These are phyloP conservation scores for Adenanthera pavonina DNA, from an alignment of 306 rosid genomes.

Conservation along the genomic window DNA sequence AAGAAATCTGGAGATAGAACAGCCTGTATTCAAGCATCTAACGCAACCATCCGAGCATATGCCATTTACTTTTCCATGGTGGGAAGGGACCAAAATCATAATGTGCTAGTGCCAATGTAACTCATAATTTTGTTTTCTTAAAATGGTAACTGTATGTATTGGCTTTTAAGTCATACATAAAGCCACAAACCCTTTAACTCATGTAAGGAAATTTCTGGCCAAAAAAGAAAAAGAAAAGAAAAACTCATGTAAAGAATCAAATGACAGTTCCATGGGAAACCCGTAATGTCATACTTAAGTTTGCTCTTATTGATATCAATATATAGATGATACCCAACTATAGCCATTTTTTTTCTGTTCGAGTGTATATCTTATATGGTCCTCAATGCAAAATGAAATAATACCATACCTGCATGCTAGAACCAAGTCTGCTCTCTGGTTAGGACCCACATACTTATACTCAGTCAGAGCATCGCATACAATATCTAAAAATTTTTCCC, in stretches of 20 bases:
- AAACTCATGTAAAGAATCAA: background rate
- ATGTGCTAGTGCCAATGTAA: background rate
- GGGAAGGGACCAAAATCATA: constrained; percentile 13
- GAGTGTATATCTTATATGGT: constrained; percentile 1
- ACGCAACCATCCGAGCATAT: background rate
- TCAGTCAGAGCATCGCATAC: constrained; percentile 83
- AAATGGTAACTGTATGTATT: background rate
- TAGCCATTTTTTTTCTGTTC: background rate
- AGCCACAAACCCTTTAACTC: background rate
- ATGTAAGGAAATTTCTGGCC: background rate
- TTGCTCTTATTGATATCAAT: background rate
- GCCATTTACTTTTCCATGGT: background rate
- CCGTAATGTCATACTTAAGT: background rate
- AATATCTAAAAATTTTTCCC: constrained; percentile 72
- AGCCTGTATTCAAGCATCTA: constrained; percentile 1
- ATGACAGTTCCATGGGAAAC: background rate
- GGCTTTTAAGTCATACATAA: background rate
- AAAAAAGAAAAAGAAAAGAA: too few relatives aligned
- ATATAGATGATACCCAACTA: background rate
- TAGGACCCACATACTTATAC: constrained; percentile 92
- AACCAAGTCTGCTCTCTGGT: constrained; percentile 82
- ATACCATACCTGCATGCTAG: constrained; percentile 83
- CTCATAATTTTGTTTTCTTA: background rate
- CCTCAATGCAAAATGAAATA: constrained; percentile 21
- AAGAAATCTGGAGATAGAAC: background rate